Evolutionary conservation across 2,329 filamentous ascomycete species (phyloP), one percentile per base, ranked within the genome.

Genomic region (Talaromyces sp.): DNA sequence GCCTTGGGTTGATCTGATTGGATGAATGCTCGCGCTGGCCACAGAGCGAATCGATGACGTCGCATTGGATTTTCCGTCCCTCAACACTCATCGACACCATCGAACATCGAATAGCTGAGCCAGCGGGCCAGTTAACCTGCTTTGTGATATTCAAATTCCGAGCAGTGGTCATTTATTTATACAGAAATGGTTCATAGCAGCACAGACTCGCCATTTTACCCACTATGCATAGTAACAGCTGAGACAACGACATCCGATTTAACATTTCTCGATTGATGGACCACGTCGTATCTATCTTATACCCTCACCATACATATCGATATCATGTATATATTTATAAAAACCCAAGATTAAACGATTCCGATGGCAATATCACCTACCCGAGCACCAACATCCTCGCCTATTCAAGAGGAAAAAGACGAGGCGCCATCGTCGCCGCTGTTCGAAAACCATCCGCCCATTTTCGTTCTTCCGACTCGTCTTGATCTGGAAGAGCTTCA

Each of bases 381-480:
- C 15, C 54, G 57, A 52, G 60, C 55, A 55, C 54, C 58, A 58
- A 57, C 61, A 57, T 59, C 61, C 39, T 57, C 61, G 33, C 55
- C 58, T 10, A 5, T 32, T 8, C 27, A 59, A 15, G 53, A 56
- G 15, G 47, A 51, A 33, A 33, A 25, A 25, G 30, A 19, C 51
- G 25, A 30, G 28, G 8, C 28, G 28, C 28, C 27, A 28, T 19
- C 53, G 17, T 17, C 54, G 19, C 54, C 60, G 44, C 44, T 60
- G 8, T 69, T 82, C 73, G 58, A 74, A 69, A 65, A 72, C 0
- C 76, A 63, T 64, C 90, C 91, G 11, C 80, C 84, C 4, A 87
- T 95, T 27, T 95, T 87, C 67, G 80, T 98, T 15, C 82, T 96
- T 0, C 78, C 87, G 0, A 86, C 88, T 4, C 89, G 92, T 70